A percentile compares a stretch with the other conserved stretches of the same genome.
Conservation (phyloP, 495 filamentous ascomycete species). For the Geoglossum glabrum region DNA sequence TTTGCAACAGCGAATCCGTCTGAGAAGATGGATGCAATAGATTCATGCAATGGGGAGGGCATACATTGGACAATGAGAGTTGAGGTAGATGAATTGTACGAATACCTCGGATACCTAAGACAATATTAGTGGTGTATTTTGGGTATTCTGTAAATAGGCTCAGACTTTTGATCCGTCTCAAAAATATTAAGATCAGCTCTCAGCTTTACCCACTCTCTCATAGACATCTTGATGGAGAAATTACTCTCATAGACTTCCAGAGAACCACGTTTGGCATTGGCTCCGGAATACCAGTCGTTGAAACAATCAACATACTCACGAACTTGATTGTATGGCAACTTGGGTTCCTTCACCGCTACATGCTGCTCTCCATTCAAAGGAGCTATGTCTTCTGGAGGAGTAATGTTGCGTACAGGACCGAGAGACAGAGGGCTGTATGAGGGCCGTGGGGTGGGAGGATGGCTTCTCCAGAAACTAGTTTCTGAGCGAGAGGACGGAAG, state of each 20-base stretch:
- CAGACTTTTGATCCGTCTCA: not conserved
- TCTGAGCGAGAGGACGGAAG: not conserved
- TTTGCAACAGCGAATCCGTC: not conserved
- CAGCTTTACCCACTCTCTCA: not conserved
- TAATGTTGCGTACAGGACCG: not conserved
- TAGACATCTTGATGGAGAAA: not conserved
- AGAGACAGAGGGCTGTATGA: not conserved
- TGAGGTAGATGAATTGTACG: not conserved
- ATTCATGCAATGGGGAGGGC: not conserved
- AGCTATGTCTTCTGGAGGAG: not conserved
- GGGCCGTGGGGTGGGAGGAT: not conserved
- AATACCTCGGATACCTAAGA: not conserved
- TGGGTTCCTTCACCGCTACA: not conserved
- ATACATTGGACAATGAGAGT: not conserved
- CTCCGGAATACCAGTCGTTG: not conserved
- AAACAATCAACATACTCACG: conserved; percentile 1
- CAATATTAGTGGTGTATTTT: not conserved
- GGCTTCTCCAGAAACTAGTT: not conserved
- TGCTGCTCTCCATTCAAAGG: not conserved
- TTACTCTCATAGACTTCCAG: not conserved
- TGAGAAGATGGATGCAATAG: not conserved
- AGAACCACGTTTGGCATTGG: not conserved
- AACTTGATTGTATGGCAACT: not conserved
- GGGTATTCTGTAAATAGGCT: not conserved
- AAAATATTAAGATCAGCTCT: not conserved